phyloP scores from a whole-genome alignment of 2,329 filamentous ascomycete species.

The Neoarthrinium moseri region DNA sequence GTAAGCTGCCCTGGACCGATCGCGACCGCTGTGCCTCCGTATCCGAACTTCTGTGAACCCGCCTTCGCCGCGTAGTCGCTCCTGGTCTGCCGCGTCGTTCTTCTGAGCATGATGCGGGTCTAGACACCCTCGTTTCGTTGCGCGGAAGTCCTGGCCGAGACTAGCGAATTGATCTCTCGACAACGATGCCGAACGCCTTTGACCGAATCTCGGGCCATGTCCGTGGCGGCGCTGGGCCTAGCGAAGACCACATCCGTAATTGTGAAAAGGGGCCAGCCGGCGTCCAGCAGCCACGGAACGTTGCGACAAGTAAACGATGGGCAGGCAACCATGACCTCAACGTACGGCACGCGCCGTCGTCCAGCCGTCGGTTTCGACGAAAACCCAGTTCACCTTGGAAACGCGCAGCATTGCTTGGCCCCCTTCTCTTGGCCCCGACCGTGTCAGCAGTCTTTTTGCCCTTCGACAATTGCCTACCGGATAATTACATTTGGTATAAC shows the following conservation, averaged over 20 bases:
- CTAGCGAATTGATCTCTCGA: neutral
- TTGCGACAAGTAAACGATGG: neutral
- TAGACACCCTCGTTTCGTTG: neutral
- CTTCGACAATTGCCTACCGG: slow-evolving; percentile 81
- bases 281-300: neutral
- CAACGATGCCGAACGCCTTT: neutral
- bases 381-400: too few species aligned
- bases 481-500: slow-evolving; percentile 53
- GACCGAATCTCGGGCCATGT: neutral
- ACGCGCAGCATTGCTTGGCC: too few species aligned
- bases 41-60: too few species aligned
- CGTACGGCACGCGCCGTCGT: too few species aligned
- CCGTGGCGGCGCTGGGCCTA: neutral
- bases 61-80: neutral
- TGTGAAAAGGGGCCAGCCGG: neutral
- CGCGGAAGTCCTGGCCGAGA: neutral
- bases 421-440: slow-evolving; percentile 37
- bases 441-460: slow-evolving; percentile 65
- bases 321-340: neutral
- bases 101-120: slow-evolving; percentile 6
- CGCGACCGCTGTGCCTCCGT: neutral
- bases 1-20: neutral
- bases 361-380: too few species aligned
- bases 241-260: neutral
- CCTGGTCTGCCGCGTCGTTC: neutral